Evolutionary conservation across 2,329 filamentous ascomycete genomes (phyloP).

Genomic region (Paracoccidioides lutzii): DNA sequence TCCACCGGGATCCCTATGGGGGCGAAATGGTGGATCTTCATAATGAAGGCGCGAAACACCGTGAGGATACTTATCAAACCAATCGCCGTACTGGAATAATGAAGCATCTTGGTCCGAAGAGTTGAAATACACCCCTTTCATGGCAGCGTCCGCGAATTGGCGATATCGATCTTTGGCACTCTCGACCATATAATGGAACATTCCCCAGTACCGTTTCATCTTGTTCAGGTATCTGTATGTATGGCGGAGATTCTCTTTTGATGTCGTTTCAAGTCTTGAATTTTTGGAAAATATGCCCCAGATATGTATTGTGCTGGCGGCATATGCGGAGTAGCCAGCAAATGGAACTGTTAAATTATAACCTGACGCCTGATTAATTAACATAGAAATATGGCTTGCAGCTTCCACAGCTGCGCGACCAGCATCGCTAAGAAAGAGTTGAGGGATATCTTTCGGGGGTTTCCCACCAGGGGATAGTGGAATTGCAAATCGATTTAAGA

Average conservation of each 20-base stretch:
- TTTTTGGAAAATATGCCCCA: slow-evolving; percentile 84
- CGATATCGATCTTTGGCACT: slow-evolving; percentile 82
- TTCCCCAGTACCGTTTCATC: slow-evolving; percentile 97
- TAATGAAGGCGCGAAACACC: slow-evolving; percentile 77
- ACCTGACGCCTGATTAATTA: slow-evolving; percentile 68
- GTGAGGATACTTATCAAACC: slow-evolving; percentile 91
- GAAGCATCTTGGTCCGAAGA: slow-evolving; percentile 38
- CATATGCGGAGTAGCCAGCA: slow-evolving; percentile 86
- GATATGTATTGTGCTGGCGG: slow-evolving; percentile 88
- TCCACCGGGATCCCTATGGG: slow-evolving; percentile 64
- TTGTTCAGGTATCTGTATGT: slow-evolving; percentile 85
- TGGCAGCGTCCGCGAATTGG: slow-evolving; percentile 67
- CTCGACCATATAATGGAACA: slow-evolving; percentile 95
- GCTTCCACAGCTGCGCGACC: slow-evolving; percentile 66
- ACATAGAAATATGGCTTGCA: slow-evolving; percentile 71
- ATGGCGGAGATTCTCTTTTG: slow-evolving; percentile 70
- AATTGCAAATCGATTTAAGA: slow-evolving; percentile 78
- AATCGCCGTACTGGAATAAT: slow-evolving; percentile 92
- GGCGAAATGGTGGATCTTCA: slow-evolving; percentile 55
- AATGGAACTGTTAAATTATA: slow-evolving; percentile 81
- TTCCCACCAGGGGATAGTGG: slow-evolving; percentile 51
- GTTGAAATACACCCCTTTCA: slow-evolving; percentile 42
- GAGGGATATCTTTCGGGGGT: slow-evolving; percentile 58
- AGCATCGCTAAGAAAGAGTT: slow-evolving; percentile 62
- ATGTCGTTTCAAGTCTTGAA: slow-evolving; percentile 56